phyloP scores from a whole-genome alignment of 2,329 filamentous ascomycete species.

The Alternaria angustiovoidea region DNA sequence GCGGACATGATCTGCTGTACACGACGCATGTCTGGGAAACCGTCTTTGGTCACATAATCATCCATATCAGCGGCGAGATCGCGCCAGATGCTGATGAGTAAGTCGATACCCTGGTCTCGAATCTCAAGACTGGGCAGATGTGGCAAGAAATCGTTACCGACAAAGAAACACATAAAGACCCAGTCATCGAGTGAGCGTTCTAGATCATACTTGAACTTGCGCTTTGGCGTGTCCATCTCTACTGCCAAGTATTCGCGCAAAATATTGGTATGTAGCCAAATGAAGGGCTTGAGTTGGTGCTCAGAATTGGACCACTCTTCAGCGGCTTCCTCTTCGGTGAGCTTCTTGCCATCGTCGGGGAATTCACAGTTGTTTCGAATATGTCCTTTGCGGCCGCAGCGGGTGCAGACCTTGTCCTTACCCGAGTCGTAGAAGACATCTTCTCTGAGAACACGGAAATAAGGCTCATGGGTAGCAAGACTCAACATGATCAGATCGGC shows the following conservation, averaged over 20 bases:
- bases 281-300: constrained; percentile 83
- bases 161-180: constrained; percentile 99
- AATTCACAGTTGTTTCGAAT: constrained; percentile 78
- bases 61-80: constrained; percentile 92
- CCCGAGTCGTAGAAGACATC: constrained; percentile 94
- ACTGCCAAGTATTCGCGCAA: constrained; percentile 91
- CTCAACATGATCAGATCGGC: constrained; percentile 99
- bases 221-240: constrained; percentile 82
- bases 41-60: constrained; percentile 95
- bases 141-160: constrained; percentile 97
- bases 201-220: constrained; percentile 89
- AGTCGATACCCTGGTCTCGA: constrained; percentile 95
- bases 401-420: constrained; percentile 81
- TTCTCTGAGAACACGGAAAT: constrained; percentile 94
- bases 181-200: constrained; percentile 96
- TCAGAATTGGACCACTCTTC: constrained; percentile 48
- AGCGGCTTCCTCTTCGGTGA: constrained; percentile 80
- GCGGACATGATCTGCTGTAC: constrained; percentile 89
- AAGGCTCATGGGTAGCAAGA: constrained; percentile 93
- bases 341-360: constrained; percentile 65
- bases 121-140: constrained; percentile 98
- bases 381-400: constrained; percentile 93
- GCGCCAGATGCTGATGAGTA: constrained; percentile 94
- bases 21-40: constrained; percentile 83
- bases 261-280: constrained; percentile 95